Conservation (phyloP, 2,329 filamentous ascomycete species). For the Neoascochyta sp. region DNA sequence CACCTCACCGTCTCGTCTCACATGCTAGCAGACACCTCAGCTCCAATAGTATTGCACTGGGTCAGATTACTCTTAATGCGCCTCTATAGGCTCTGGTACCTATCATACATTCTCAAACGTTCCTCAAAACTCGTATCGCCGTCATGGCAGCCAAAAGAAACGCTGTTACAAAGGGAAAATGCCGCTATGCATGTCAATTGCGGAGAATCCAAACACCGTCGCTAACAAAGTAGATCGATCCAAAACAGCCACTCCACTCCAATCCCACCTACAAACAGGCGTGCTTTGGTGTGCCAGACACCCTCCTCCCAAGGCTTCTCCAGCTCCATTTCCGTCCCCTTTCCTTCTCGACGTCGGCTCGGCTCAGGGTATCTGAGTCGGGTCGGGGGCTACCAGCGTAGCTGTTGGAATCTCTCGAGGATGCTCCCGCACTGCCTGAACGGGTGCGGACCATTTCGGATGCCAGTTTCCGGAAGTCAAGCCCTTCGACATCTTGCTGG, state of each 20-base stretch:
- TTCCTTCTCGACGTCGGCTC: conserved; percentile 11
- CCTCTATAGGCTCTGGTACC: too few relatives aligned
- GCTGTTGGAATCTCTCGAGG: conserved; percentile 10
- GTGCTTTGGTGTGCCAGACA: too few relatives aligned
- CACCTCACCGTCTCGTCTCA: too few relatives aligned
- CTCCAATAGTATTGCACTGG: too few relatives aligned
- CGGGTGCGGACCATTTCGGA: conserved; percentile 20
- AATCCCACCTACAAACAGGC: too few relatives aligned
- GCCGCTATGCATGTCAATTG: conserved; percentile 8
- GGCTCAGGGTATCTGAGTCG: conserved; percentile 32
- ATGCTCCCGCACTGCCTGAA: conserved; percentile 9
- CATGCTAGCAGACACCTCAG: too few relatives aligned
- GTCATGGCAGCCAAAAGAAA: too few relatives aligned
- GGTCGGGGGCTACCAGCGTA: conserved; percentile 24
- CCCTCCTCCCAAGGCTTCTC: conserved; percentile 19
- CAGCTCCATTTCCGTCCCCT: conserved; percentile 18
- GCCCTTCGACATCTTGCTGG: conserved; percentile 20
- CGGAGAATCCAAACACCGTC: conserved; percentile 9
- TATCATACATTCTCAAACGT: too few relatives aligned
- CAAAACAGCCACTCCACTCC: conserved; percentile 2
- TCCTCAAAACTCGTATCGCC: too few relatives aligned
- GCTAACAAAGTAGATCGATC: conserved; percentile 3
- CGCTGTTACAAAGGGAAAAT: too few relatives aligned
- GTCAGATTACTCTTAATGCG: too few relatives aligned
- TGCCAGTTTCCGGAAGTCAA: conserved; percentile 23